phyloP scores from a whole-genome alignment of 2,329 filamentous ascomycete genomes.

The Pochonia chlamydosporia region DNA sequence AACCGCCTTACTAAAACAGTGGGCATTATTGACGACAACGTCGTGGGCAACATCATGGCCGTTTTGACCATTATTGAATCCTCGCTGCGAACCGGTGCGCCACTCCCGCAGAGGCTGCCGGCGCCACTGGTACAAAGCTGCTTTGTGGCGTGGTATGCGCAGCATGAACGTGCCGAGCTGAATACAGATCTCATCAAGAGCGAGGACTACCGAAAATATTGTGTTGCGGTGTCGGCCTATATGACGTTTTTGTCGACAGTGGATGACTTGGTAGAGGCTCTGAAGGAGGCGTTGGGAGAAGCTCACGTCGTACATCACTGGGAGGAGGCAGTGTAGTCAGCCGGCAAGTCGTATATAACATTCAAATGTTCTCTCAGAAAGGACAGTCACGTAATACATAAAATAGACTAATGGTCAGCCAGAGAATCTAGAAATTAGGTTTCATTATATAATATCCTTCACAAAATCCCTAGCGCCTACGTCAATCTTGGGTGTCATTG shows the following conservation, averaged over 20 bases:
- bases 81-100: constrained; percentile 38
- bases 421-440: no score
- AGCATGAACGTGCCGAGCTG: constrained; percentile 20
- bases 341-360: neutral
- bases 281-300: constrained; percentile 40
- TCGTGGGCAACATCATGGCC: constrained; percentile 45
- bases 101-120: constrained; percentile 41
- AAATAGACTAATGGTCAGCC: no score
- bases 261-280: constrained; percentile 37
- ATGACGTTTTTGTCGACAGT: constrained; percentile 35
- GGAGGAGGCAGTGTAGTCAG: constrained; percentile 11
- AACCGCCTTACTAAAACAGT: constrained; percentile 28
- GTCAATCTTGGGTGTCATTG: no score
- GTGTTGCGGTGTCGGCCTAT: constrained; percentile 38
- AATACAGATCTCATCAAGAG: constrained; percentile 29
- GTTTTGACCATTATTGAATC: constrained; percentile 41
- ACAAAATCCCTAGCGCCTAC: no score
- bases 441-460: no score
- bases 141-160: constrained; percentile 19
- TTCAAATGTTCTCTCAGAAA: no score
- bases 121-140: constrained; percentile 36
- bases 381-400: no score
- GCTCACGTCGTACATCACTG: constrained; percentile 25
- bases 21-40: constrained; percentile 35
- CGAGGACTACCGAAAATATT: constrained; percentile 38